Percentiles rank a stretch among this genome's conserved stretches.
phyloP scores from a whole-genome alignment of 2,329 filamentous ascomycete species.

The Paraphoma sp. region DNA sequence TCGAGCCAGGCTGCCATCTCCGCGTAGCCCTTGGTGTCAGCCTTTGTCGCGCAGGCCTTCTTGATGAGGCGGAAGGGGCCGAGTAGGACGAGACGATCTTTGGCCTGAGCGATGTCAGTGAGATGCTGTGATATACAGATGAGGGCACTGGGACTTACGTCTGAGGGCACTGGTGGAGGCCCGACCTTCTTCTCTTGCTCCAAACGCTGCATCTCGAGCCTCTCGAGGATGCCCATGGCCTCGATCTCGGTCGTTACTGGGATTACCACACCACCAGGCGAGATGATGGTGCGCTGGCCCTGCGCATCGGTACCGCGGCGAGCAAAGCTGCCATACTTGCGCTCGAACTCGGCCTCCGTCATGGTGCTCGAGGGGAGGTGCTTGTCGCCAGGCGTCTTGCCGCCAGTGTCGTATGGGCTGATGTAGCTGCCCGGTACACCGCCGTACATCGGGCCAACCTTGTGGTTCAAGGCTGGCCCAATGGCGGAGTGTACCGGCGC shows the following conservation, averaged over 20 bases:
- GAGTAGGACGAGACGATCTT: constrained; percentile 13
- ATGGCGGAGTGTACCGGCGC: background rate
- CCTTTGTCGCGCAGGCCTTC: background rate
- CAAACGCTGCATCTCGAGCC: too few relatives aligned
- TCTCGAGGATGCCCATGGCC: too few relatives aligned
- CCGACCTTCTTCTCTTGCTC: background rate
- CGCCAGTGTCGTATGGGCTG: constrained; percentile 2
- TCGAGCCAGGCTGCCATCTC: constrained; percentile 9
- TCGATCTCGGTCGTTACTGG: too few relatives aligned
- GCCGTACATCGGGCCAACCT: background rate
- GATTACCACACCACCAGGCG: too few relatives aligned
- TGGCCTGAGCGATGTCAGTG: constrained; percentile 9
- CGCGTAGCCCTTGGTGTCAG: background rate
- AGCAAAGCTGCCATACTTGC: background rate
- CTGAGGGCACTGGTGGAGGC: background rate
- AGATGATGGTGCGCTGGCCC: too few relatives aligned
- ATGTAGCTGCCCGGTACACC: background rate
- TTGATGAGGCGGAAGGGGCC: constrained; percentile 16
- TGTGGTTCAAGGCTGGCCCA: background rate
- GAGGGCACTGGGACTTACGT: background rate
- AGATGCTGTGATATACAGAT: background rate
- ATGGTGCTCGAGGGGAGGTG: background rate
- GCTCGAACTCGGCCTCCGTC: background rate
- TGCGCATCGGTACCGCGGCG: background rate
- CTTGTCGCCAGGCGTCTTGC: background rate